Evolutionary conservation across 129 eudicot species (phyloP).

Genomic region (Silybum marianum): DNA sequence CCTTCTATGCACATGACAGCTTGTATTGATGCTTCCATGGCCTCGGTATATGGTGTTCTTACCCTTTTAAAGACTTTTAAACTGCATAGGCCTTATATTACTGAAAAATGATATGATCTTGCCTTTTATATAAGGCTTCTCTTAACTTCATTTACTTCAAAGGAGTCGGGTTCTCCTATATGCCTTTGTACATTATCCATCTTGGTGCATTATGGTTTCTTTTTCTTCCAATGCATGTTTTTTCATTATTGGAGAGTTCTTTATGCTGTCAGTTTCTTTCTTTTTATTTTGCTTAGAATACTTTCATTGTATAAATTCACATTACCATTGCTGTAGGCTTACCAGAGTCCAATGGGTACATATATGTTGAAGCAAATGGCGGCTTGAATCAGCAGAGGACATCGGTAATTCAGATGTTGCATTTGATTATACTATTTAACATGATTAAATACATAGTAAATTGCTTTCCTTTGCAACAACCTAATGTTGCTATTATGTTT

Average conservation of each 20-base stretch:
- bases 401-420: slow-evolving; percentile 48
- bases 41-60: neutral
- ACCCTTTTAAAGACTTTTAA: neutral
- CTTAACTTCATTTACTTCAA: neutral
- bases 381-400: slow-evolving; percentile 96
- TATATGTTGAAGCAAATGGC: slow-evolving; percentile 94
- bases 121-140: neutral
- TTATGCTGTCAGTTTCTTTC: neutral
- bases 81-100: neutral
- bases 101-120: neutral
- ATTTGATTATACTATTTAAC: slow-evolving; percentile 1
- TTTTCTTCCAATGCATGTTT: too few relatives aligned
- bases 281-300: neutral
- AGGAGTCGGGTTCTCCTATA: neutral
- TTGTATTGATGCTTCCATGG: neutral
- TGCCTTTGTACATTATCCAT: neutral
- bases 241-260: too few relatives aligned
- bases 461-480: slow-evolving; percentile 7
- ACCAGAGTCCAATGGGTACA: slow-evolving; percentile 90
- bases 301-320: neutral
- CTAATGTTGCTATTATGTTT: slow-evolving; percentile 19
- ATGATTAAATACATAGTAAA: neutral
- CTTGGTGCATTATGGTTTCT: too few relatives aligned
- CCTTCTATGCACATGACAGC: neutral
- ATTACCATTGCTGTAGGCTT: slow-evolving; percentile 48